Conservation (phyloP, 2,329 filamentous ascomycete species). For the Fusarium phyllophilum region DNA sequence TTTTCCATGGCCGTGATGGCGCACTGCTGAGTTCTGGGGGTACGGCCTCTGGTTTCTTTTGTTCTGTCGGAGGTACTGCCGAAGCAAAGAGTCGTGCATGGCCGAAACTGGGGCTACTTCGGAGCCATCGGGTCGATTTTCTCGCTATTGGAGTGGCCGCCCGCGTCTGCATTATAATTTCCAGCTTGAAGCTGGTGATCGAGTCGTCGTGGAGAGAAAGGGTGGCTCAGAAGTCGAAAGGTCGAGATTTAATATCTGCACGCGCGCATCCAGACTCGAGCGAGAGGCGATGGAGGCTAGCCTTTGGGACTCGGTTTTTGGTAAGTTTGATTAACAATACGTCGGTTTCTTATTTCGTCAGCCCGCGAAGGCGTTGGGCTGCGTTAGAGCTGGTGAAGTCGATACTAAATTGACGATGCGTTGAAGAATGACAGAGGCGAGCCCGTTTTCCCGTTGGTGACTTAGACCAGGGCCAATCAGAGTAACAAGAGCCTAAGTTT, state of each 20-base stretch:
- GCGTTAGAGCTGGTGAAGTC: slow-evolving; percentile 17
- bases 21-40: slow-evolving; percentile 33
- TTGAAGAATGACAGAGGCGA: slow-evolving; percentile 22
- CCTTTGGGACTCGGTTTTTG: not conserved
- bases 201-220: not conserved
- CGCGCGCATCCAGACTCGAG: slow-evolving; percentile 8
- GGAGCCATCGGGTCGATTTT: slow-evolving; percentile 51
- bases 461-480: slow-evolving; percentile 35
- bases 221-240: slow-evolving; percentile 19
- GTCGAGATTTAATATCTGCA: slow-evolving; percentile 12
- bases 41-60: slow-evolving; percentile 37
- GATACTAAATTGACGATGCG: slow-evolving; percentile 18
- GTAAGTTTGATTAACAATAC: not conserved
- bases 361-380: not conserved
- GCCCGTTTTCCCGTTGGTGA: slow-evolving; percentile 38
- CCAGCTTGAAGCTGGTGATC: slow-evolving; percentile 47
- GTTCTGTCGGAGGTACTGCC: slow-evolving; percentile 40
- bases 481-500: slow-evolving; percentile 7
- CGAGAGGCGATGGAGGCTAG: not conserved
- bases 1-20: slow-evolving; percentile 37
- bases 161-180: slow-evolving; percentile 54
- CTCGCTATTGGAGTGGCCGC: slow-evolving; percentile 56
- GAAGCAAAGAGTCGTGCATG: slow-evolving; percentile 49
- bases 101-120: slow-evolving; percentile 52
- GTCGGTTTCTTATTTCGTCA: not conserved